Evolutionary conservation across 768 basidiomycete genomes (phyloP).

Genomic region (Naganishia friedmannii): DNA sequence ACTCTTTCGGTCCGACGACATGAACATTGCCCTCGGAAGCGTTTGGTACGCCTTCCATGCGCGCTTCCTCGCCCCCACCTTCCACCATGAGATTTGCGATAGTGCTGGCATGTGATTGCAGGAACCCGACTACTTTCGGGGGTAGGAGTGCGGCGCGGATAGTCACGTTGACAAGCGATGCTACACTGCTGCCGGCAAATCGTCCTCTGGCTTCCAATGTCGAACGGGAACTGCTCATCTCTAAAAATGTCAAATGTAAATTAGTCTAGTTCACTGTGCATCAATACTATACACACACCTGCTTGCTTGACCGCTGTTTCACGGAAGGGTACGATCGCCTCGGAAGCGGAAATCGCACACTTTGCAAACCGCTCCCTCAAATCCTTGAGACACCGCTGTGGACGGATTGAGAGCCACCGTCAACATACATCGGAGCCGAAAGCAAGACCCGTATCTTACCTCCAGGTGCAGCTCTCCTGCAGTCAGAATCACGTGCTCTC

Average conservation of each 20-base stretch:
- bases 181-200: conserved; percentile 65
- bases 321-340: conserved; percentile 95
- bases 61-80: conserved; percentile 36
- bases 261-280: conserved; percentile 21
- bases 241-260: conserved; percentile 53
- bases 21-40: conserved; percentile 32
- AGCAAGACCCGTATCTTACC: conserved; percentile 55
- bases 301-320: conserved; percentile 81
- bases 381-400: conserved; percentile 88
- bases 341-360: conserved; percentile 86
- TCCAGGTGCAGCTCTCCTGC: conserved; percentile 95
- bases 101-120: conserved; percentile 67
- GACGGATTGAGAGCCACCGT: neutral
- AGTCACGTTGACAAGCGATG: conserved; percentile 72
- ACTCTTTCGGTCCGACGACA: conserved; percentile 60
- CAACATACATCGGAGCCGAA: neutral
- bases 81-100: conserved; percentile 56
- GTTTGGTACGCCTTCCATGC: conserved; percentile 31
- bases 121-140: conserved; percentile 65
- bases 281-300: conserved; percentile 56
- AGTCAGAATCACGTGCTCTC: conserved; percentile 92
- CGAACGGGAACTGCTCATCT: conserved; percentile 82
- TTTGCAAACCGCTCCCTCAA: conserved; percentile 91
- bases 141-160: conserved; percentile 82
- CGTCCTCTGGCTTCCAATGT: conserved; percentile 70